Evolutionary conservation across 805 yeast species (phyloP).

Genomic region (Starmerella bacillaris): DNA sequence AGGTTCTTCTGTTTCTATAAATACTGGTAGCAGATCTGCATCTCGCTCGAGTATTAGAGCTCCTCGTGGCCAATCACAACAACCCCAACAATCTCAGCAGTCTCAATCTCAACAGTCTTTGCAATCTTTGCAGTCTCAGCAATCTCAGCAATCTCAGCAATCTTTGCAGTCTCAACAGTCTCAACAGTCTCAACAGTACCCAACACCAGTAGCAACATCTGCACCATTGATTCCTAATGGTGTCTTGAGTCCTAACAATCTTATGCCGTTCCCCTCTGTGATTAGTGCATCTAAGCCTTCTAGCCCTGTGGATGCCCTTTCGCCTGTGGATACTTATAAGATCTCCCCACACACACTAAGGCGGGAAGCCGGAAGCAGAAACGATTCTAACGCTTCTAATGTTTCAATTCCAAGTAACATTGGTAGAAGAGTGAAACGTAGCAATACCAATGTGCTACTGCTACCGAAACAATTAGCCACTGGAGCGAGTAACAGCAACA

Average conservation of each 20-base stretch:
- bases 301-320: neutral
- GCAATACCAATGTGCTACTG: conserved; percentile 9
- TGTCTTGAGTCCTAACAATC: neutral
- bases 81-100: neutral
- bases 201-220: too few relatives aligned
- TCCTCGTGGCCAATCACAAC: neutral
- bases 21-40: neutral
- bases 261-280: neutral
- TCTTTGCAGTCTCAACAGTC: neutral
- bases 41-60: neutral
- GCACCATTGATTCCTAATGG: too few relatives aligned
- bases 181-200: neutral
- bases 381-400: too few relatives aligned
- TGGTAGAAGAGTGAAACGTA: neutral
- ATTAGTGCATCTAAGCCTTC: neutral
- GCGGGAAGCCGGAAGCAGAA: too few relatives aligned
- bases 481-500: neutral
- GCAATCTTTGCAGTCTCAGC: neutral
- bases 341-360: too few relatives aligned
- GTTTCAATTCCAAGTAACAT: too few relatives aligned
- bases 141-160: neutral
- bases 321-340: neutral
- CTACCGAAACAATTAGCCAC: conserved; percentile 12
- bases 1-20: neutral
- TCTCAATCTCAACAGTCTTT: neutral